Base-by-base conservation (phyloP, 2,329 filamentous ascomycete genomes). In the Arachnopeziza araneosa region DNA sequence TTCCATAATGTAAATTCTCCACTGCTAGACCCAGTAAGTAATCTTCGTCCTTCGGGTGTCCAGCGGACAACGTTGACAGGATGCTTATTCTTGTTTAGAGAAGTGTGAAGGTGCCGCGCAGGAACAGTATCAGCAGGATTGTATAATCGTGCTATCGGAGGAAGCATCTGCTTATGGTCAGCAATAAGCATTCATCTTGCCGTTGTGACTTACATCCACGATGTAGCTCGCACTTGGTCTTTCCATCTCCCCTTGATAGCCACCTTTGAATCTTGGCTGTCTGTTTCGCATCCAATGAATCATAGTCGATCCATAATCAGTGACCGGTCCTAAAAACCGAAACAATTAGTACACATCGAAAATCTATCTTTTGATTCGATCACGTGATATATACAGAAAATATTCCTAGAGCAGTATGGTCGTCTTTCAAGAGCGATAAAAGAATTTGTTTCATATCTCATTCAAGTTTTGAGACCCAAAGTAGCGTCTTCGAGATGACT, bases 1-100 rank as follows among this genome's bases (percentile, higher is more conserved):
- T 99, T 99, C 95, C 95, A 99, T 2, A 99, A 77, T 49, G 96
- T 99, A 70, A 99, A 99, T 74, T 99, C 95, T 71, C 95, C 95
- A 73, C 93, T 98, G 67, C 92, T 96, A 0, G 93, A 96, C 23
- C 92, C 95, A 0, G 95, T 98, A 72, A 99, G 81, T 59, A 99
- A 78, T 67, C 95, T 83, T 63, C 95, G 87, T 26, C 95, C 95
- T 75, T 99, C 95, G 7, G 95, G 95, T 19, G 96, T 99, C 95
- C 95, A 99, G 74, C 91, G 85, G 50, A 99, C 93, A 9, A 98
- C 91, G 65, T 97, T 98, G 71, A 99, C 90, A 1, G 95, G 95
- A 68, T 98, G 95, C 72, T 96, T 96, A 70, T 96, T 93, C 73
- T 99, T 99, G 78, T 98, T 98, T 7, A 98, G 83, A 0, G 95